Conservation (phyloP, 345 rosid species). For the Camelina hispida region DNA sequence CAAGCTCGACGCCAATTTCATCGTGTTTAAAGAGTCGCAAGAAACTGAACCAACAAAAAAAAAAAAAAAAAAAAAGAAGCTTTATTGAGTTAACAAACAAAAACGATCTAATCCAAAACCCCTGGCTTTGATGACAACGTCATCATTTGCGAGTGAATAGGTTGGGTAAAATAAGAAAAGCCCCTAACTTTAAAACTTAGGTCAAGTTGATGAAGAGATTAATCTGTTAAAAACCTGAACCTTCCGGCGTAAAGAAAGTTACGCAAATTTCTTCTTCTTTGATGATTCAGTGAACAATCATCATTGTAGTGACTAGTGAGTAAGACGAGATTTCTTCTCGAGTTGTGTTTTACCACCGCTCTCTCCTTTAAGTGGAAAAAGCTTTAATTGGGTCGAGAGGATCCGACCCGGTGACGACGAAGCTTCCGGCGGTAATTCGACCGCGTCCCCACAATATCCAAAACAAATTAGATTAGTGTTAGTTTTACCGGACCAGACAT, state of each 20-base stretch:
- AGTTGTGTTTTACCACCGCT: not conserved
- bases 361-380: not conserved
- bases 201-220: no score
- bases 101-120: not conserved
- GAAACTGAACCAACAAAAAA: not conserved
- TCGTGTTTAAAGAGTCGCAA: conserved; percentile 12
- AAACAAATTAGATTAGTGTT: no score
- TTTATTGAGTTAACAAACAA: not conserved
- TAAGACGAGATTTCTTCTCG: not conserved
- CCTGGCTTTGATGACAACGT: conserved; percentile 6
- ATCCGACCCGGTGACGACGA: no score
- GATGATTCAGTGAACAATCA: conserved; percentile 12
- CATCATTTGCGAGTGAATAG: not conserved
- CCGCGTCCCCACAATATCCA: no score
- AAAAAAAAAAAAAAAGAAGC: no score
- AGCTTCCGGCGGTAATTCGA: no score
- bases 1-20: conserved; percentile 45
- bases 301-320: not conserved
- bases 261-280: conserved; percentile 54
- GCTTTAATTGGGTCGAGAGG: not conserved
- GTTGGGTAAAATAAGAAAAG: not conserved
- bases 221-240: not conserved
- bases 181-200: not conserved
- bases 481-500: not conserved
- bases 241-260: not conserved